These are phyloP conservation scores for Dendryphion nanum DNA, from an alignment of 2,329 filamentous ascomycete species.

Conservation along the genomic window DNA sequence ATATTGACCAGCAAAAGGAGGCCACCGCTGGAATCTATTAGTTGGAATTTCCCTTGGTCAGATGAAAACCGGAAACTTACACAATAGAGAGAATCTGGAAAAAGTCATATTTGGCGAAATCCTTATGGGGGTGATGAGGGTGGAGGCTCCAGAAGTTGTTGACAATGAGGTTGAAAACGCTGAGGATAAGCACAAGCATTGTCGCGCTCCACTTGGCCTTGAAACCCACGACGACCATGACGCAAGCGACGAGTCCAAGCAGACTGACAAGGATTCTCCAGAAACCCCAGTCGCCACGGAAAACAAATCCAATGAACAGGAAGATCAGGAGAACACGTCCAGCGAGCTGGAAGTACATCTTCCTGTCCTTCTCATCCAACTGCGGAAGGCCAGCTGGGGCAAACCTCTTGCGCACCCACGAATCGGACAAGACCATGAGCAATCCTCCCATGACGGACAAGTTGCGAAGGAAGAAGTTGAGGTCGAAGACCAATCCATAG, in stretches of 20 bases:
- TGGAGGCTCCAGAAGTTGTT: slow-evolving; percentile 99
- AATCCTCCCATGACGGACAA: slow-evolving; percentile 95
- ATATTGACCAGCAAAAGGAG: slow-evolving; percentile 97
- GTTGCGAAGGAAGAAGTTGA: slow-evolving; percentile 99
- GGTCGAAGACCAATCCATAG: slow-evolving; percentile 96
- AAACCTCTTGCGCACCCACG: slow-evolving; percentile 96
- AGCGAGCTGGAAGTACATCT: slow-evolving; percentile 99
- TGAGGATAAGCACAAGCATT: slow-evolving; percentile 90
- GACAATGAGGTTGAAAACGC: slow-evolving; percentile 92
- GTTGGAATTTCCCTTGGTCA: too few species aligned
- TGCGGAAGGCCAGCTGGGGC: slow-evolving; percentile 91
- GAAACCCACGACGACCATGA: slow-evolving; percentile 99
- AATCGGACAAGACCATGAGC: slow-evolving; percentile 97
- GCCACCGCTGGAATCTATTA: slow-evolving; percentile 60
- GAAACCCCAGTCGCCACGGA: slow-evolving; percentile 88
- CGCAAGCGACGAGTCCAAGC: slow-evolving; percentile 83
- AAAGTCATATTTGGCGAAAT: slow-evolving; percentile 99
- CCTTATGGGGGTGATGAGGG: slow-evolving; percentile 97
- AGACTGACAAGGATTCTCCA: slow-evolving; percentile 83
- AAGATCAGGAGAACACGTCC: slow-evolving; percentile 95
- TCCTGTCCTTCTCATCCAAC: slow-evolving; percentile 98
- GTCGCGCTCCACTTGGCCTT: slow-evolving; percentile 99
- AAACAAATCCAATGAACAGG: slow-evolving; percentile 94
- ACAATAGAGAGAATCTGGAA: slow-evolving; percentile 99
- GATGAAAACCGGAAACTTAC: slow-evolving; percentile 52